These are phyloP conservation scores for Cronartium quercuum DNA, from an alignment of 1,284 basidiomycete species.

Conservation along the genomic window DNA sequence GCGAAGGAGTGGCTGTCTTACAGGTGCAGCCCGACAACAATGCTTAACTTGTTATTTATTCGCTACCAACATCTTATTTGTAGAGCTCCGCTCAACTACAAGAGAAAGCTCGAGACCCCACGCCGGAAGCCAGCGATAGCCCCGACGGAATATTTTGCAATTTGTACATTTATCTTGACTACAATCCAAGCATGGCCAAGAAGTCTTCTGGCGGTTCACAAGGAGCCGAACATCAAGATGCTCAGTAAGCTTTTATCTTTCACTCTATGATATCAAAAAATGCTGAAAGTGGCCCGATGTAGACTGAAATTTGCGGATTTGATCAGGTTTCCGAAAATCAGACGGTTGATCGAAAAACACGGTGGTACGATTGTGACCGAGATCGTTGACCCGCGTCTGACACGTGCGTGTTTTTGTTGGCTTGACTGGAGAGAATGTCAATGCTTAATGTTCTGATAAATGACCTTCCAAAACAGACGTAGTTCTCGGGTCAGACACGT, in stretches of 20 bases:
- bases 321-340: constrained; percentile 9
- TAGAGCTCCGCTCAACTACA: no score
- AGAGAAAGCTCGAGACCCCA: no score
- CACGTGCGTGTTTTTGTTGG: constrained; percentile 14
- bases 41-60: no score
- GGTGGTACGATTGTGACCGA: constrained; percentile 8
- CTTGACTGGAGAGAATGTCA: not conserved
- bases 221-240: not conserved
- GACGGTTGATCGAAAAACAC: not conserved
- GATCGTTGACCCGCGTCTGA: not conserved
- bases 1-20: no score
- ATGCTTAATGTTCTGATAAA: not conserved
- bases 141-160: no score
- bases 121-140: no score
- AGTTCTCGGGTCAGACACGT: not conserved
- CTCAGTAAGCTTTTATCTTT: not conserved
- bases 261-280: not conserved
- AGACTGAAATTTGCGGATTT: no score
- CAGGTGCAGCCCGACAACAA: no score
- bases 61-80: no score
- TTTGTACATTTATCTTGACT: no score
- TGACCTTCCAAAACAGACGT: not conserved
- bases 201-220: not conserved
- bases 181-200: not conserved
- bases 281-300: not conserved